phyloP scores from a whole-genome alignment of 164 flowering plant genomes.

The Platanus orientalis region DNA sequence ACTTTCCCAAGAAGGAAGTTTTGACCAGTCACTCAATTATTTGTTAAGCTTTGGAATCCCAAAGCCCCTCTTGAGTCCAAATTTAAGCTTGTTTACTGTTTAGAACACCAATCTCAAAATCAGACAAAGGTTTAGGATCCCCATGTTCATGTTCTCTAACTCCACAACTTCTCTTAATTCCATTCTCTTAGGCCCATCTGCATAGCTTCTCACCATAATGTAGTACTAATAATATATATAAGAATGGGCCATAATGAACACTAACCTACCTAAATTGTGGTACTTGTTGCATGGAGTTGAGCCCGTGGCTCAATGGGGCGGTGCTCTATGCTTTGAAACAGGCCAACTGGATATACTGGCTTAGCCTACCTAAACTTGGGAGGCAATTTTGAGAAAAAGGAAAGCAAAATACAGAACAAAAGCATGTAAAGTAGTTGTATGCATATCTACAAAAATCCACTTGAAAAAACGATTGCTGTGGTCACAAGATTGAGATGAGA shows the following conservation, averaged over 20 bases:
- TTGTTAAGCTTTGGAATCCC: slow-evolving; percentile 7
- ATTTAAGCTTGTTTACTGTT: background rate
- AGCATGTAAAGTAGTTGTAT: slow-evolving; percentile 22
- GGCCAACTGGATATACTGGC: slow-evolving; percentile 10
- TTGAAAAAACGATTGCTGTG: slow-evolving; percentile 17
- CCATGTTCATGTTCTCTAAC: slow-evolving; percentile 22
- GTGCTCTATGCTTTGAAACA: slow-evolving; percentile 33
- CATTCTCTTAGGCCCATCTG: slow-evolving; percentile 5
- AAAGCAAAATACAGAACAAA: background rate
- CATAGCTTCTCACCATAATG: background rate
- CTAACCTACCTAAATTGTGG: slow-evolving; percentile 29
- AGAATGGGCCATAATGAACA: slow-evolving; percentile 18
- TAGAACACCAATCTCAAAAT: slow-evolving; percentile 9
- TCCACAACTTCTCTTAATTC: slow-evolving; percentile 8
- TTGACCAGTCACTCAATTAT: slow-evolving; percentile 6
- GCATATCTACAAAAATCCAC: slow-evolving; percentile 22
- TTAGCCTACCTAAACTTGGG: slow-evolving; percentile 5
- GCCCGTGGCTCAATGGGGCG: slow-evolving; percentile 47
- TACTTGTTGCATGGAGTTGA: slow-evolving; percentile 8
- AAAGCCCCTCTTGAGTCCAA: background rate
- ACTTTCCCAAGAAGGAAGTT: too few species aligned
- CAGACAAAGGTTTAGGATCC: slow-evolving; percentile 18
- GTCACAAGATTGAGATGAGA: slow-evolving; percentile 17
- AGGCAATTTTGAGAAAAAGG: background rate
- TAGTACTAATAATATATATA: slow-evolving; percentile 1